Conservation (phyloP, 1,139 yeast genomes). For the Saccharomycopsis hybrid region DNA sequence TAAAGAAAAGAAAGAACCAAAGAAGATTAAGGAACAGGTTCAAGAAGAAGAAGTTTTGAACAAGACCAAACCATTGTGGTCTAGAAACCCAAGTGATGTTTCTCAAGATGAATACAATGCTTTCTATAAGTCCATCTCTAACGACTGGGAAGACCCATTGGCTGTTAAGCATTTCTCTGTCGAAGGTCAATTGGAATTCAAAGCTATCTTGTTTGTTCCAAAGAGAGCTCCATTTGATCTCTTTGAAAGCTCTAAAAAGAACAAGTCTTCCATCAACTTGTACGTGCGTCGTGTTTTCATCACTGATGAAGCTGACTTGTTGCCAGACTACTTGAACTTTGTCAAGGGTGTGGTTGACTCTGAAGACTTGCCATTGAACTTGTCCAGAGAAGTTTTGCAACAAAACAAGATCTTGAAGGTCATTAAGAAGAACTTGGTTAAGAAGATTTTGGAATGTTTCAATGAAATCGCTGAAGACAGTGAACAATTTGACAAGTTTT, state of each 20-base stretch:
- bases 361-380: constrained; percentile 98
- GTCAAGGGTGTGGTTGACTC: constrained; percentile 99
- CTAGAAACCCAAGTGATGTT: constrained; percentile 97
- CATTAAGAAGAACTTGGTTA: constrained; percentile 97
- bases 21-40: constrained; percentile 79
- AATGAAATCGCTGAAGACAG: constrained; percentile 98
- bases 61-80: constrained; percentile 99
- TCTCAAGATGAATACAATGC: constrained; percentile 98
- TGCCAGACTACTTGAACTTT: constrained; percentile 98
- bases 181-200: constrained; percentile 99
- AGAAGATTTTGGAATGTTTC: constrained; percentile 97
- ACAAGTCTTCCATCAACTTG: constrained; percentile 97
- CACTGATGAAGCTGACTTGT: constrained; percentile 98
- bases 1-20: constrained; percentile 53
- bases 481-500: constrained; percentile 98
- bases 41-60: constrained; percentile 94
- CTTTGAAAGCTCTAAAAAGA: constrained; percentile 91
- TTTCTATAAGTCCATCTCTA: constrained; percentile 97
- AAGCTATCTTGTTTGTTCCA: constrained; percentile 96
- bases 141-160: constrained; percentile 99
- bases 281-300: constrained; percentile 99
- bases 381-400: constrained; percentile 99
- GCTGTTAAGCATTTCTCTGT: constrained; percentile 99
- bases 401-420: constrained; percentile 99
- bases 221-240: constrained; percentile 99